A percentile compares a stretch with the other conserved stretches of the same genome.
Conservation (phyloP, 2,329 filamentous ascomycete genomes). For the Aspergillus novofumigatus region DNA sequence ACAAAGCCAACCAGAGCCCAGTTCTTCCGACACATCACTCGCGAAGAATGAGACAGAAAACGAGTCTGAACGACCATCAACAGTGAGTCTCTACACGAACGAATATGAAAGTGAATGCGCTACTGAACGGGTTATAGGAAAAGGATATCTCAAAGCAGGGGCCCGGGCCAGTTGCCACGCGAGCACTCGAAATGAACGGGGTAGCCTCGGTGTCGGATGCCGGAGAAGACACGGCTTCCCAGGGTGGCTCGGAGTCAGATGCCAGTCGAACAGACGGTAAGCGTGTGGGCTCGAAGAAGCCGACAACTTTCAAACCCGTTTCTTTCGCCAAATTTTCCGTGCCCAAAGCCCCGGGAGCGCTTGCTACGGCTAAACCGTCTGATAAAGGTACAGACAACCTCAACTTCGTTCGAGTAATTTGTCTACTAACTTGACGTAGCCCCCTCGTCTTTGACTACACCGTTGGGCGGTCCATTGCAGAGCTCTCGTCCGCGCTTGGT, state of each 20-base stretch:
- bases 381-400: slow-evolving; percentile 49
- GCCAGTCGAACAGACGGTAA: slow-evolving; percentile 53
- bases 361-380: slow-evolving; percentile 46
- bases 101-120: slow-evolving; percentile 7
- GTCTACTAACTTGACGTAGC: neutral
- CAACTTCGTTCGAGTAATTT: neutral
- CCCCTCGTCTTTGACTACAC: slow-evolving; percentile 25
- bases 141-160: slow-evolving; percentile 30
- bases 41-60: slow-evolving; percentile 22
- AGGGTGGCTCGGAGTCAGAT: slow-evolving; percentile 59
- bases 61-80: slow-evolving; percentile 21
- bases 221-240: slow-evolving; percentile 37
- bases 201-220: slow-evolving; percentile 32
- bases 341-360: slow-evolving; percentile 56
- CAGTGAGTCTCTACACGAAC: slow-evolving; percentile 25
- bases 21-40: slow-evolving; percentile 12
- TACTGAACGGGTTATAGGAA: slow-evolving; percentile 24
- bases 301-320: slow-evolving; percentile 60
- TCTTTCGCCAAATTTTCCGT: slow-evolving; percentile 64
- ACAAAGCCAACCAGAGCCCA: slow-evolving; percentile 21
- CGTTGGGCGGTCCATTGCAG: slow-evolving; percentile 38
- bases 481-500: slow-evolving; percentile 57
- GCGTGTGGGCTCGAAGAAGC: slow-evolving; percentile 56
- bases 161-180: slow-evolving; percentile 29
- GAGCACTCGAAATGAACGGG: slow-evolving; percentile 39